A percentile compares a stretch with the other conserved stretches of the same genome.
Evolutionary conservation across 176 grass and related monocot genomes (phyloP).

Genomic region (Eleusine indica): DNA sequence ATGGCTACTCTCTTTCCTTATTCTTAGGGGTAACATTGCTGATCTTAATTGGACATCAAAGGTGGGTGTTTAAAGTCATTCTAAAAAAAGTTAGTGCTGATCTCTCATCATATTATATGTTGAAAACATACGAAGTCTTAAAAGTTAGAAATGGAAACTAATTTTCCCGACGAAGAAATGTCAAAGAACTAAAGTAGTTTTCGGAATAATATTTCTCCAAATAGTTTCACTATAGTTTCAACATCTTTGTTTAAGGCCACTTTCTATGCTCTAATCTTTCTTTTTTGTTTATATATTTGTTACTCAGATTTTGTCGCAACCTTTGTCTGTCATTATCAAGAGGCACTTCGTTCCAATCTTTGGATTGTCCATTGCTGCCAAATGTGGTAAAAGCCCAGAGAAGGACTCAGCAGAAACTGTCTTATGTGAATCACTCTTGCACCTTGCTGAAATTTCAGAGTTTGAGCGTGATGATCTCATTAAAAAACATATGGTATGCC

Average conservation of each 20-base stretch:
- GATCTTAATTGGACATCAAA: conserved; percentile 88
- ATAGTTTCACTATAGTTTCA: conserved; percentile 18
- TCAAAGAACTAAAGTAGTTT: conserved; percentile 19
- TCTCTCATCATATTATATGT: conserved; percentile 11
- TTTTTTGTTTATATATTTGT: conserved; percentile 30
- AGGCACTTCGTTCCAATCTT: conserved; percentile 88
- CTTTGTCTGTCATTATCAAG: conserved; percentile 75
- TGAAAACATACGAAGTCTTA: background rate
- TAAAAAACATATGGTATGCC: conserved; percentile 90
- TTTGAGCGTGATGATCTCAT: conserved; percentile 88
- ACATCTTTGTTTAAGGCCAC: conserved; percentile 23
- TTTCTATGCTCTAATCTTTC: conserved; percentile 25
- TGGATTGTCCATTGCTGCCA: conserved; percentile 72
- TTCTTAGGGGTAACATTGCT: conserved; percentile 64
- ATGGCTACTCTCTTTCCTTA: conserved; percentile 73
- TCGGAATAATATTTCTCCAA: conserved; percentile 17
- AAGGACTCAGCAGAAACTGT: conserved; percentile 74
- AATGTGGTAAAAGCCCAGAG: conserved; percentile 61
- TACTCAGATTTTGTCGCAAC: conserved; percentile 66
- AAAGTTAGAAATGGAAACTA: background rate
- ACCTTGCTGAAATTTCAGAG: conserved; percentile 82
- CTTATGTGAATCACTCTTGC: conserved; percentile 78
- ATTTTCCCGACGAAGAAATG: conserved; percentile 8
- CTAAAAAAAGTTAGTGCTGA: background rate
- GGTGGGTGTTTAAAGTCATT: conserved; percentile 47